These are phyloP conservation scores for Voacanga thouarsii DNA, from an alignment of 257 asterid genomes.

Conservation along the genomic window DNA sequence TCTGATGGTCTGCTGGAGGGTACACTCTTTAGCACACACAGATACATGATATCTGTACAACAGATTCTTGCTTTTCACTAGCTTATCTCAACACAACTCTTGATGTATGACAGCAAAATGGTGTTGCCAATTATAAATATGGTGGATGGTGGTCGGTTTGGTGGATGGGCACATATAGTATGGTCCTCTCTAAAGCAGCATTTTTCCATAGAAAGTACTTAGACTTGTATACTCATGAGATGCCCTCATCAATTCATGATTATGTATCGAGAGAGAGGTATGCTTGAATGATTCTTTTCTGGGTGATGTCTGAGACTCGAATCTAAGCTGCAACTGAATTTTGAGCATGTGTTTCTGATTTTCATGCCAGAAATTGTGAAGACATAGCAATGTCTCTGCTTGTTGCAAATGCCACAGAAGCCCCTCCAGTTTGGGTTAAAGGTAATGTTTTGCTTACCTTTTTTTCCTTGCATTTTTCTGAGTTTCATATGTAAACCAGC, in stretches of 20 bases:
- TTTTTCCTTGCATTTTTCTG: background rate
- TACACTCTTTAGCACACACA: background rate
- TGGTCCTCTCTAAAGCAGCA: constrained; percentile 70
- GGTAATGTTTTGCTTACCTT: constrained; percentile 26
- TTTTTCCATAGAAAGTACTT: constrained; percentile 56
- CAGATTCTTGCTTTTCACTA: background rate
- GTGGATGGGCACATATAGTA: constrained; percentile 65
- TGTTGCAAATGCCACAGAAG: constrained; percentile 48
- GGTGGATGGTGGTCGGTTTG: constrained; percentile 83
- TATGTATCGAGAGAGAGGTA: constrained; percentile 53
- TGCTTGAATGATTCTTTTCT: background rate
- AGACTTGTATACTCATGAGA: constrained; percentile 44
- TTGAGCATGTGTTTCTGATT: background rate
- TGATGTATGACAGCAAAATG: constrained; percentile 31
- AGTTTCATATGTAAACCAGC: background rate
- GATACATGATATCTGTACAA: background rate
- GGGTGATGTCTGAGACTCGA: background rate
- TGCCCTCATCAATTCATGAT: constrained; percentile 54
- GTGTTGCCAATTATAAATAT: constrained; percentile 30
- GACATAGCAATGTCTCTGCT: constrained; percentile 66
- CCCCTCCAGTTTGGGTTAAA: constrained; percentile 63
- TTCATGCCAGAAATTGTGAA: constrained; percentile 47
- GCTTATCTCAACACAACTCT: background rate
- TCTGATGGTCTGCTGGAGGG: background rate
- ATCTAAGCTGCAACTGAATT: background rate